Evolutionary conservation across 1,139 yeast genomes (phyloP).

Genomic region (Blastobotrys malaysiensis): DNA sequence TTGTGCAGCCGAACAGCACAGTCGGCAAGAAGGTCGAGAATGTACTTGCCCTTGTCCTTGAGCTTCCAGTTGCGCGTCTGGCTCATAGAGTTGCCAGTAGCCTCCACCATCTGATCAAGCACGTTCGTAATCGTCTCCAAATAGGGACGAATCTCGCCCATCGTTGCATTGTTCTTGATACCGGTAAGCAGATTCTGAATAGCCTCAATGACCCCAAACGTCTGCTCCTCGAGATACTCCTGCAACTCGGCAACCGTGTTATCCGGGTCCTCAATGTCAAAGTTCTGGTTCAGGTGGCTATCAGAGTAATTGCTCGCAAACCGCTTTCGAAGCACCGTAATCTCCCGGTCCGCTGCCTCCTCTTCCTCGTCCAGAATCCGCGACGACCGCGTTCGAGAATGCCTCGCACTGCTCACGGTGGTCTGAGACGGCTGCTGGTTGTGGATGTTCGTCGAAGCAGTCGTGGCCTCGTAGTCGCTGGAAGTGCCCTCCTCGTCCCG

Average conservation of each 20-base stretch:
- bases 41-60: slow-evolving; percentile 89
- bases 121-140: slow-evolving; percentile 70
- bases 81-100: slow-evolving; percentile 82
- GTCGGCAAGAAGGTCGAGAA: slow-evolving; percentile 77
- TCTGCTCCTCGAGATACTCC: slow-evolving; percentile 85
- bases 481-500: background rate
- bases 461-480: background rate
- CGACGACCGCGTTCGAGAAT: background rate
- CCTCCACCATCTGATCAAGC: slow-evolving; percentile 83
- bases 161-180: slow-evolving; percentile 51
- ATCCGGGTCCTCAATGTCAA: slow-evolving; percentile 81
- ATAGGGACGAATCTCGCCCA: slow-evolving; percentile 66
- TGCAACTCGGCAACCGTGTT: slow-evolving; percentile 77
- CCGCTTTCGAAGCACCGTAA: slow-evolving; percentile 6
- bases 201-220: slow-evolving; percentile 84
- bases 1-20: slow-evolving; percentile 66
- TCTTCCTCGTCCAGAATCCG: background rate
- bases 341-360: slow-evolving; percentile 2
- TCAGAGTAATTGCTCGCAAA: slow-evolving; percentile 2
- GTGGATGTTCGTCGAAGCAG: background rate
- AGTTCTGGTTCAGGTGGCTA: slow-evolving; percentile 33
- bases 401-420: background rate
- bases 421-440: background rate
- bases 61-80: slow-evolving; percentile 72
- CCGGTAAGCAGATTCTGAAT: slow-evolving; percentile 67